Evolutionary conservation across 2,329 filamentous ascomycete genomes (phyloP).

Genomic region (Leptographium lundbergii): DNA sequence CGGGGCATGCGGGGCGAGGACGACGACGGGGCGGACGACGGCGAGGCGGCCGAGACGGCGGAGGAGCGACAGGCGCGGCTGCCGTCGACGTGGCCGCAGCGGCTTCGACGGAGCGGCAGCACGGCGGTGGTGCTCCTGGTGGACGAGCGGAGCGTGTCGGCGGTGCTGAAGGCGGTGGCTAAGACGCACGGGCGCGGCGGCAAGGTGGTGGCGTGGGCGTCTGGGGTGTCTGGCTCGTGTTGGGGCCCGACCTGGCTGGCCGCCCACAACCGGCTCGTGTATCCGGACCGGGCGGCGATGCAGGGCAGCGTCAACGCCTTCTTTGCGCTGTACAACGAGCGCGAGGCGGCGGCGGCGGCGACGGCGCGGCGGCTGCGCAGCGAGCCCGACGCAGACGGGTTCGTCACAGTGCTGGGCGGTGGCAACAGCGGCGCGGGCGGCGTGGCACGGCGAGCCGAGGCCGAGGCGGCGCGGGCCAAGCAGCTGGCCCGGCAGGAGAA

Average conservation of each 20-base stretch:
- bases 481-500: constrained; percentile 49
- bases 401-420: constrained; percentile 79
- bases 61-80: constrained; percentile 21
- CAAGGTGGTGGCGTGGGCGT: constrained; percentile 1
- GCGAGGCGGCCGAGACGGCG: constrained; percentile 43
- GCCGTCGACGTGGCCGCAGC: constrained; percentile 61
- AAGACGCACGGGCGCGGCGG: constrained; percentile 45
- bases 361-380: constrained; percentile 54
- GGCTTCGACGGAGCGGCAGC: constrained; percentile 59
- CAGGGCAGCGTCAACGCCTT: constrained; percentile 70
- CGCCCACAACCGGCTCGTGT: constrained; percentile 57
- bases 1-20: constrained; percentile 14
- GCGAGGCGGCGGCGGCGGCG: constrained; percentile 50
- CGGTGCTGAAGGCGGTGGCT: constrained; percentile 61
- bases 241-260: constrained; percentile 48
- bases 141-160: constrained; percentile 65
- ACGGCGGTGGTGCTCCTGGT: constrained; percentile 75
- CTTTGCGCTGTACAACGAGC: constrained; percentile 69
- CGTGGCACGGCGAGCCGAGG: constrained; percentile 62
- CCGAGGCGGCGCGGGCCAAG: constrained; percentile 44
- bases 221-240: constrained; percentile 1
- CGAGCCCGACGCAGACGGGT: constrained; percentile 87
- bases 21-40: constrained; percentile 19
- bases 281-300: constrained; percentile 54
- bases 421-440: constrained; percentile 58